Evolutionary conservation across 2,329 filamentous ascomycete genomes (phyloP).

Genomic region (Fusarium oligoseptatum): DNA sequence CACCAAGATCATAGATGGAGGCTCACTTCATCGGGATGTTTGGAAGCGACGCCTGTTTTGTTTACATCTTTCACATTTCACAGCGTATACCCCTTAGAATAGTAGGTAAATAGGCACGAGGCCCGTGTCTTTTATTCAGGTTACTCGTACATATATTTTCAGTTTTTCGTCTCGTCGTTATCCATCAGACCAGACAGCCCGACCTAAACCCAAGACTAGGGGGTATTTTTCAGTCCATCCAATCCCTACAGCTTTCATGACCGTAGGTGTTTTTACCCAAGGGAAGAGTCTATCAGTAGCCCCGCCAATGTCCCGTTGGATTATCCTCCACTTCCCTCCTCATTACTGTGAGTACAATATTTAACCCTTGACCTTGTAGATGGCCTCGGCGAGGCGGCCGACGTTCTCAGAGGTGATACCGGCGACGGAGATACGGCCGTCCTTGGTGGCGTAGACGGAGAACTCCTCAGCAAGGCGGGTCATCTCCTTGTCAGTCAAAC

Average conservation of each 20-base stretch:
- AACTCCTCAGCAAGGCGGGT: slow-evolving; percentile 91
- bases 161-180: slow-evolving; percentile 38
- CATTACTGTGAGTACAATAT: slow-evolving; percentile 3
- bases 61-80: not conserved
- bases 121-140: slow-evolving; percentile 30
- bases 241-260: slow-evolving; percentile 31
- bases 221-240: slow-evolving; percentile 44
- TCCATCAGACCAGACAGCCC: slow-evolving; percentile 20
- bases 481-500: slow-evolving; percentile 92
- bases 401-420: slow-evolving; percentile 87
- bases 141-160: slow-evolving; percentile 44
- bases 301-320: not conserved
- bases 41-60: not conserved
- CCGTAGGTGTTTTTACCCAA: slow-evolving; percentile 34
- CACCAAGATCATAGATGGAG: not conserved
- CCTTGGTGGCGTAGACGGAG: slow-evolving; percentile 97
- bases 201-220: slow-evolving; percentile 37
- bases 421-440: slow-evolving; percentile 87
- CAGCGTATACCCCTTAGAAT: slow-evolving; percentile 8
- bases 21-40: not conserved
- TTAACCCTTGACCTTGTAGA: slow-evolving; percentile 85
- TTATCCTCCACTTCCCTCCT: slow-evolving; percentile 4
- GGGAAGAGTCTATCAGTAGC: not conserved
- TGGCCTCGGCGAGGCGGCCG: slow-evolving; percentile 83
- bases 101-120: slow-evolving; percentile 10